A percentile compares a stretch with the other conserved stretches of the same genome.
These are phyloP conservation scores for Spencermartinsiella europaea DNA, from an alignment of 805 yeast species.

Conservation along the genomic window DNA sequence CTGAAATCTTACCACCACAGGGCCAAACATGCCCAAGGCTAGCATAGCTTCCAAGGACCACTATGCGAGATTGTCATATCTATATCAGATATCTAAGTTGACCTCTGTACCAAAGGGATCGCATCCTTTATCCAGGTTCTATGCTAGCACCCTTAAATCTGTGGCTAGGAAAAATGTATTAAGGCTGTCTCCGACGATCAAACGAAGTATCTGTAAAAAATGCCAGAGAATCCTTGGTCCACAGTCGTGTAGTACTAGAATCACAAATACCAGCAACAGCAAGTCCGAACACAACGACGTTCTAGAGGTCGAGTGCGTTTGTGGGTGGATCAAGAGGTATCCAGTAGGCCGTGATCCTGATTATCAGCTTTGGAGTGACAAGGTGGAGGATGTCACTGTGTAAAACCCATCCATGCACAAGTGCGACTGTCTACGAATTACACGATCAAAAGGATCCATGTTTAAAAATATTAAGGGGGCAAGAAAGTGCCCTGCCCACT, in stretches of 20 bases:
- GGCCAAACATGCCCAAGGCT: constrained; percentile 7
- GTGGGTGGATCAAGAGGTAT: constrained; percentile 50
- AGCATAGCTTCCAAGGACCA: constrained; percentile 39
- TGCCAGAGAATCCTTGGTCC: constrained; percentile 53
- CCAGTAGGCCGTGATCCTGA: constrained; percentile 56
- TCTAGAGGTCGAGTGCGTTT: constrained; percentile 46
- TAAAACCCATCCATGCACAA: too few relatives aligned
- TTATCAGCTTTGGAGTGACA: constrained; percentile 38
- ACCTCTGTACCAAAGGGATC: constrained; percentile 19
- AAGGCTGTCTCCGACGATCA: constrained; percentile 48
- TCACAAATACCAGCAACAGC: constrained; percentile 41
- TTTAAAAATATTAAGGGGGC: too few relatives aligned
- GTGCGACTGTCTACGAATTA: too few relatives aligned
- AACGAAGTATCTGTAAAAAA: constrained; percentile 63
- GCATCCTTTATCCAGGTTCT: constrained; percentile 48
- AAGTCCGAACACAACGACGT: constrained; percentile 39
- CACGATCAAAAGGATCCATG: too few relatives aligned
- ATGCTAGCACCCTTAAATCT: constrained; percentile 49
- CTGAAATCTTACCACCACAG: too few relatives aligned
- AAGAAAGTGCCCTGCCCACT: too few relatives aligned
- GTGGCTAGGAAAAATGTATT: constrained; percentile 66
- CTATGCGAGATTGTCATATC: constrained; percentile 26
- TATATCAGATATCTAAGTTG: constrained; percentile 31
- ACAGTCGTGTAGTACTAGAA: constrained; percentile 33
- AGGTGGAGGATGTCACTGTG: constrained; percentile 1